Evolutionary conservation across 2,329 filamentous ascomycete species (phyloP).

Genomic region (Periconia sp.): DNA sequence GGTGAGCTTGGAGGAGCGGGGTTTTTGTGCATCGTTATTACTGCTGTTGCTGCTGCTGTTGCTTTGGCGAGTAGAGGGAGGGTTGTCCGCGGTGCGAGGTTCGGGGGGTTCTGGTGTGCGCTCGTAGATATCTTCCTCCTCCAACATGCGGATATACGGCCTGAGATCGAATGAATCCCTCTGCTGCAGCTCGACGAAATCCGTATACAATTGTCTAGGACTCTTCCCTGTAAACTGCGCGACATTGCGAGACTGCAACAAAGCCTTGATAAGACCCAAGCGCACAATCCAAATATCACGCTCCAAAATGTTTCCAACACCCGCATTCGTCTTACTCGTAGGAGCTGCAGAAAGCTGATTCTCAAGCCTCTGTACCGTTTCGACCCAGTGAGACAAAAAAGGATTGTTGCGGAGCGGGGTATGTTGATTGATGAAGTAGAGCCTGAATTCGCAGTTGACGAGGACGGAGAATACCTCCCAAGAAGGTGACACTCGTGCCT

Average conservation of each 20-base stretch:
- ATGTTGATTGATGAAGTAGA: slow-evolving; percentile 33
- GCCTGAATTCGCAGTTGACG: slow-evolving; percentile 40
- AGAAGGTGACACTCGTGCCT: slow-evolving; percentile 19
- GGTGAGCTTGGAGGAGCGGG: slow-evolving; percentile 9
- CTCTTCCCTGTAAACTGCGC: slow-evolving; percentile 10
- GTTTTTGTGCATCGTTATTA: too few relatives aligned
- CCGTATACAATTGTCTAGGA: slow-evolving; percentile 19
- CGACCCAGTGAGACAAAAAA: slow-evolving; percentile 45
- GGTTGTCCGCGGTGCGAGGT: neutral
- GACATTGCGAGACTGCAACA: slow-evolving; percentile 21
- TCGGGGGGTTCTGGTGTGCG: slow-evolving; percentile 15
- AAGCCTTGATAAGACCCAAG: slow-evolving; percentile 27
- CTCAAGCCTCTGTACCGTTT: slow-evolving; percentile 29
- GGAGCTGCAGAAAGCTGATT: neutral
- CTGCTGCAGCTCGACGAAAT: slow-evolving; percentile 12
- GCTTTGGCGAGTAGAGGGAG: neutral
- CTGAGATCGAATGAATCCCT: slow-evolving; percentile 24
- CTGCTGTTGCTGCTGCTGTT: neutral
- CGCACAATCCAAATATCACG: slow-evolving; percentile 21
- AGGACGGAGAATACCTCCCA: slow-evolving; percentile 27
- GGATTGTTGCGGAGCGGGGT: slow-evolving; percentile 39
- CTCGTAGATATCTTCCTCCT: slow-evolving; percentile 42
- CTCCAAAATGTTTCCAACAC: slow-evolving; percentile 8
- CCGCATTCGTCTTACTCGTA: neutral
- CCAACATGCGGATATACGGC: slow-evolving; percentile 37